Evolutionary conservation across 371 early-diverging fungal species (phyloP), one percentile per base, ranked within the genome.

Genomic region (Mucor sp.): DNA sequence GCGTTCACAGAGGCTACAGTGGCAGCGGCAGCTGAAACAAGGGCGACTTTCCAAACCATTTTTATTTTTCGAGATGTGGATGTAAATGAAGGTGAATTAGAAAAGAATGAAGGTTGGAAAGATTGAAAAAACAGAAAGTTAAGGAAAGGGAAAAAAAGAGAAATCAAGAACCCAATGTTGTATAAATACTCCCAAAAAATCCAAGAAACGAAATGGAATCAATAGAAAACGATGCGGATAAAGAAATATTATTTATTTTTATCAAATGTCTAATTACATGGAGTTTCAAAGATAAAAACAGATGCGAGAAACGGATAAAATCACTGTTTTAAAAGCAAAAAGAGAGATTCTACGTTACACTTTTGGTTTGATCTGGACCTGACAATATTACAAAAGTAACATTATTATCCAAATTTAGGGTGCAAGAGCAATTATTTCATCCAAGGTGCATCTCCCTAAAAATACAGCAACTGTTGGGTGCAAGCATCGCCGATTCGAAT

Each of bases 31-130:
- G 62, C 50, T 50, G 65, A 58, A 33, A 63, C 32, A 32, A 74
- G 58, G 30, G 66, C 64, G 47, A 62, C 27, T 66, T 73, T 73
- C 73, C 73, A 74, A 50, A 67, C 70, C 74, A 74, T 73, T 17
- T 39, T 32, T 23, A 39, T 33, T 50, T 37, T 25, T 50, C 12
- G 23, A 23, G 50, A 23, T 37, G 19, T 50, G 27, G n/a, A 19
- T 60, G 30, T 57, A 55, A 59, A 65, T 43, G 19, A 63, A 37
- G 55, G 50, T 44, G 57, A 44, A 47, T 30, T 23, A 67, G 37
- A 30, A 53, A 47, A 53, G 21, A 39, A 23, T 6, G 56, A 48
- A 69, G 55, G 63, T 17, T 39, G 59, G 59, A 59, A 47, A 58
- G 32, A 39, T 17, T 35, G 33, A 53, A 47, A 56, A 56, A 58